Percentiles rank a stretch among this genome's conserved stretches.
Evolutionary conservation across 1,284 basidiomycete species (phyloP).

Genomic region (Phenoliferia sp.): DNA sequence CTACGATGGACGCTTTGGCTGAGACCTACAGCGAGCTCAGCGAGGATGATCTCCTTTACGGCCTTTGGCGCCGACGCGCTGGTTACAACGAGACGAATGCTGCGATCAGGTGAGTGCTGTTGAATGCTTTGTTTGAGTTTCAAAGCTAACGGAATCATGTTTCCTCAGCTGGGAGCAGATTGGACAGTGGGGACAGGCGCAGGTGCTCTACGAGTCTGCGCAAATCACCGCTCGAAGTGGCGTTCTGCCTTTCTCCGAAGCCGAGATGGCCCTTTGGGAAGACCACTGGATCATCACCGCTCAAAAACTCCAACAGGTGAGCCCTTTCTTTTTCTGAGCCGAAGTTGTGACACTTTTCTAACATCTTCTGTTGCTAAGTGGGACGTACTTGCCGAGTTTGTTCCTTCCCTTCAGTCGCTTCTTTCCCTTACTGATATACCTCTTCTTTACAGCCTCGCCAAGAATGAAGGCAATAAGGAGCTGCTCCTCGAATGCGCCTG

Average conservation of each 20-base stretch:
- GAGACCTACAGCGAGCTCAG: slow-evolving; percentile 93
- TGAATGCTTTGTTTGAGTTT: slow-evolving; percentile 51
- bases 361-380: slow-evolving; percentile 52
- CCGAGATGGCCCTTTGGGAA: slow-evolving; percentile 97
- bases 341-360: neutral
- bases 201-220: slow-evolving; percentile 77
- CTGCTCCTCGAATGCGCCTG: slow-evolving; percentile 92
- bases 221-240: slow-evolving; percentile 82
- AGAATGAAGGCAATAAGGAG: slow-evolving; percentile 86
- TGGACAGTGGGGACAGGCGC: slow-evolving; percentile 93
- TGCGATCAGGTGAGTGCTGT: slow-evolving; percentile 52
- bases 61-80: slow-evolving; percentile 85
- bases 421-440: slow-evolving; percentile 11
- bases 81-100: slow-evolving; percentile 87
- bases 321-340: neutral
- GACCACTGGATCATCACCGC: slow-evolving; percentile 98
- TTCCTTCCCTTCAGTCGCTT: neutral
- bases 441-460: slow-evolving; percentile 56
- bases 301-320: slow-evolving; percentile 77
- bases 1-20: slow-evolving; percentile 82
- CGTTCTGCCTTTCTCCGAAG: slow-evolving; percentile 80
- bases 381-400: slow-evolving; percentile 78
- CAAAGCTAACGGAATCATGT: slow-evolving; percentile 3
- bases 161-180: slow-evolving; percentile 67
- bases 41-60: slow-evolving; percentile 98